Evolutionary conservation across 345 rosid species (phyloP), one percentile per base, ranked within the genome.

Genomic region (Pseudoturritis turrita): DNA sequence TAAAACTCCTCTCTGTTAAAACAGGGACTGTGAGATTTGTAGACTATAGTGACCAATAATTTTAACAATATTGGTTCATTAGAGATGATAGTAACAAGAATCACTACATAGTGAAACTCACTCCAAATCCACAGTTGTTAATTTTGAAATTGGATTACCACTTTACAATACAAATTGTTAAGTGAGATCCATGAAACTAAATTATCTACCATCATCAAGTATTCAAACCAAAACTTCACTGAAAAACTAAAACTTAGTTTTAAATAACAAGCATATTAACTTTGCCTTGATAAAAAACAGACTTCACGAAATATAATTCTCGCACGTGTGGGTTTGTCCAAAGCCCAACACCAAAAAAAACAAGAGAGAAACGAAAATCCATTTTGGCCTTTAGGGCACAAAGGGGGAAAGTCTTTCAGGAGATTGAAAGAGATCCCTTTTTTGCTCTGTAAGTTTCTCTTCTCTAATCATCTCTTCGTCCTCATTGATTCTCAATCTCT

Each of bases 401-500:
- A 64, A 62, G 45, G 52, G 3, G 40, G n/a, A n/a, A 70, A 61
- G 62, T 14, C 61, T 44, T 64, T 33, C n/a, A 62, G 17, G 23
- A 50, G 46, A 35, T 2, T 61, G 11, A 22, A 44, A 40, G 22
- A 25, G 66, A 61, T 61, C 37, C 51, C 68, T 14, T 10, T 40
- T 43, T 13, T 6, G 19, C 59, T 59, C 14, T 7, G 51, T 49
- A 37, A 17, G 40, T 46, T 8, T 37, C 22, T 23, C n/a, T n/a
- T 22, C 14, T 33, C 33, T 19, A 47, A 7, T 63, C 55, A 62
- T 45, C 68, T 44, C 19, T 33, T 61, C 43, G n/a, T 51, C 13
- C 50, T 37, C 47, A 4, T 56, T 29, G 22, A 33, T 47, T 59
- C 11, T 39, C 60, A 31, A 21, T 69, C 46, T 51, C 3, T 15